Evolutionary conservation across 169 alveolate species (phyloP).

Genomic region (Ichthyophthirius multifiliis): DNA sequence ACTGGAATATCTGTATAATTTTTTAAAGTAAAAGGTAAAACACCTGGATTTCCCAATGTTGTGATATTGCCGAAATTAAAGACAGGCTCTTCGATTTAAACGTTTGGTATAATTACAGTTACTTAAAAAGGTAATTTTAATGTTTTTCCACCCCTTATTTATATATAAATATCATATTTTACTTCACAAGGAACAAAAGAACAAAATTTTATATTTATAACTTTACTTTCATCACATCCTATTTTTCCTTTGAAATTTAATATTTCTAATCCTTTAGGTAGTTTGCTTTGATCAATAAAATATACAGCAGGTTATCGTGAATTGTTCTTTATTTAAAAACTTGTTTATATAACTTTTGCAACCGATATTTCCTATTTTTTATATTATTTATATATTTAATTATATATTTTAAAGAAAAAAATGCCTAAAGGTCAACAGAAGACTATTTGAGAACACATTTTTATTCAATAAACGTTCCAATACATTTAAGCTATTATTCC

Average conservation of each 20-base stretch:
- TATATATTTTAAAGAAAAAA: not conserved
- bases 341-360: constrained; percentile 44
- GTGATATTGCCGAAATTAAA: constrained; percentile 81
- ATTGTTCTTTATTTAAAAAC: constrained; percentile 45
- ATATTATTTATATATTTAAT: not conserved
- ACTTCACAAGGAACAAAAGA: constrained; percentile 68
- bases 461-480: constrained; percentile 61
- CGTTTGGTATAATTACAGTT: constrained; percentile 74
- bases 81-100: constrained; percentile 69
- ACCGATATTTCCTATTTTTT: constrained; percentile 24
- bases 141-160: constrained; percentile 80
- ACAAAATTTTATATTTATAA: constrained; percentile 58
- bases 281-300: constrained; percentile 31
- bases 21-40: constrained; percentile 57
- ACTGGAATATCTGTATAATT: constrained; percentile 75
- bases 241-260: constrained; percentile 71
- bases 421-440: constrained; percentile 48
- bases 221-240: constrained; percentile 61
- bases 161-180: constrained; percentile 67
- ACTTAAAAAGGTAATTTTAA: constrained; percentile 68
- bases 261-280: constrained; percentile 46
- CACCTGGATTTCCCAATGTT: constrained; percentile 71
- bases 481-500: constrained; percentile 44
- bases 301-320: constrained; percentile 58
- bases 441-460: constrained; percentile 49